Conservation (phyloP, 2,329 filamentous ascomycete species). For the Trichoderma citrinoviride region DNA sequence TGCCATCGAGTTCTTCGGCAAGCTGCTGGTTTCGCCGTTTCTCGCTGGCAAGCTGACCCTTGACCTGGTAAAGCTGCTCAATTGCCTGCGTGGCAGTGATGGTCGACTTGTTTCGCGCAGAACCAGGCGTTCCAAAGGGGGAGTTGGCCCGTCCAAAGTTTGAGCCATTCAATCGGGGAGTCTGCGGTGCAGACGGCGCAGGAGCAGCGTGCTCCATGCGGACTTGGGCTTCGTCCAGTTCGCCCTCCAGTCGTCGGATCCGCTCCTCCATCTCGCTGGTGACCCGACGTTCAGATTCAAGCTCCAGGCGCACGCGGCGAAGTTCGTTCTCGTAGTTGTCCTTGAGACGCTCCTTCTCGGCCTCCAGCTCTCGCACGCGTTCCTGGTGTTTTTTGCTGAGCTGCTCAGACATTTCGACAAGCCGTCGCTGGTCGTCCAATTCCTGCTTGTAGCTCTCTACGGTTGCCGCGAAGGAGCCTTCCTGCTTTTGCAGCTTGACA, state of each 20-base stretch:
- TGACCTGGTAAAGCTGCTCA: constrained; percentile 63
- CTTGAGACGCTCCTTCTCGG: constrained; percentile 56
- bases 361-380: constrained; percentile 67
- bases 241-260: constrained; percentile 50
- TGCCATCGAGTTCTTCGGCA: constrained; percentile 74
- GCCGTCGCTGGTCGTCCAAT: constrained; percentile 72
- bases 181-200: constrained; percentile 55
- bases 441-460: constrained; percentile 86
- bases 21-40: constrained; percentile 73
- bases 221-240: constrained; percentile 54
- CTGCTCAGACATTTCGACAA: constrained; percentile 79
- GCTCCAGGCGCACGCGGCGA: constrained; percentile 53
- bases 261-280: constrained; percentile 48
- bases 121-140: constrained; percentile 61
- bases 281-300: constrained; percentile 53
- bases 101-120: constrained; percentile 53
- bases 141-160: constrained; percentile 53
- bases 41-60: constrained; percentile 71
- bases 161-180: constrained; percentile 59
- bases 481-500: constrained; percentile 76
- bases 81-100: constrained; percentile 62
- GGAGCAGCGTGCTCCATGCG: constrained; percentile 44
- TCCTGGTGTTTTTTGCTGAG: constrained; percentile 70
- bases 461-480: constrained; percentile 77
- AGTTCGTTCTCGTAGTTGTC: constrained; percentile 64